Evolutionary conservation across 1,284 basidiomycete species (phyloP), one percentile per base, ranked within the genome.

Genomic region (Trichosporon coremiiforme): DNA sequence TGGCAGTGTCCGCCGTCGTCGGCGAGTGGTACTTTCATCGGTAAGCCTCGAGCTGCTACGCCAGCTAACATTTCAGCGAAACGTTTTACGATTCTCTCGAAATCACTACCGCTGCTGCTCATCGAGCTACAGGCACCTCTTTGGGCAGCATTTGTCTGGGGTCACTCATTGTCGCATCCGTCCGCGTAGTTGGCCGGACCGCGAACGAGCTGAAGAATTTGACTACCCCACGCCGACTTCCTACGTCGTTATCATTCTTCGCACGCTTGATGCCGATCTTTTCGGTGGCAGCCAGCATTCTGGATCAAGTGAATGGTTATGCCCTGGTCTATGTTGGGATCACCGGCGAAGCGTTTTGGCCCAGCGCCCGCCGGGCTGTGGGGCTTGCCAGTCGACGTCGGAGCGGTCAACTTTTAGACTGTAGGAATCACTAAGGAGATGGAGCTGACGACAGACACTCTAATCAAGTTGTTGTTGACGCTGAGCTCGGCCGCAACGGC

Each of bases 21-120:
- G 95, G 93, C 0, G 90, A 91, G 53, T 98, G 94, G 94, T 97
- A 96, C 80, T 96, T 94, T 78, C 87, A 91, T 64, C 88, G 92
- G 90, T 92, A 79, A 79, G 88, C 47, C 33, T 35, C 4, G 38
- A 67, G 1, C 6, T 10, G 65, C 60, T 64, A 65, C 72, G 70
- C 25, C 65, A n/a, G 20, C 31, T 73, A 12, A 71, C 41, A 15
- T n/a, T 31, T 7, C 53, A 74, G 73, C 9, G 71, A 74, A 4
- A 68, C 12, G 71, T 90, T 90, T 64, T 86, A 87, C 15, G 84
- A 85, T 50, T 78, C 85, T 2, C 85, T 86, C 20, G 82, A 83
- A 71, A 87, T 89, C 4, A 90, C 93, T 31, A 91, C 92, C 60
- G 89, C 91, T 0, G 91, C 92, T 0, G 85, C 94, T 35, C 87